Evolutionary conservation across 495 filamentous ascomycete species (phyloP).

Genomic region (Extremus antarcticus): DNA sequence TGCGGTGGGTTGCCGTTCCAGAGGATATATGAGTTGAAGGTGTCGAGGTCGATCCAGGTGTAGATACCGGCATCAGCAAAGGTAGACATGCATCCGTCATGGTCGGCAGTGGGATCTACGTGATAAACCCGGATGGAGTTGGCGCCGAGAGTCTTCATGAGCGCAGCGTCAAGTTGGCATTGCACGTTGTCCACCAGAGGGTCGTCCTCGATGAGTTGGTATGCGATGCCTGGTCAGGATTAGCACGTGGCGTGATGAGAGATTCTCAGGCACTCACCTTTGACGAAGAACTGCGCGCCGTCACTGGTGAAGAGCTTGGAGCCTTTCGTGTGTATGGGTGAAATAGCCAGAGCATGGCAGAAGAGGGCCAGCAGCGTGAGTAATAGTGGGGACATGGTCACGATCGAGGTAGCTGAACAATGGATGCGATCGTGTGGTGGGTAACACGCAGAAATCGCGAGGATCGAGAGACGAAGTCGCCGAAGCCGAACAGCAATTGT

Average conservation of each 20-base stretch:
- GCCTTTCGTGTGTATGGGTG: slow-evolving; percentile 58
- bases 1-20: slow-evolving; percentile 42
- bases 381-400: not conserved
- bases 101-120: slow-evolving; percentile 58
- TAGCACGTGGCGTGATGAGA: not conserved
- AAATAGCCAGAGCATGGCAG: slow-evolving; percentile 23
- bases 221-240: slow-evolving; percentile 48
- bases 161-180: slow-evolving; percentile 62
- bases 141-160: slow-evolving; percentile 71
- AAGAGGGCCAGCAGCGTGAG: not conserved
- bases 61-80: slow-evolving; percentile 80
- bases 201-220: slow-evolving; percentile 49
- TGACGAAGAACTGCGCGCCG: slow-evolving; percentile 71
- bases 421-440: too few species aligned
- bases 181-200: slow-evolving; percentile 65
- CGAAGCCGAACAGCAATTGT: not conserved
- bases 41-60: slow-evolving; percentile 72
- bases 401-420: not conserved
- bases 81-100: slow-evolving; percentile 69
- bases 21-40: slow-evolving; percentile 62
- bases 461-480: not conserved
- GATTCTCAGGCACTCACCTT: slow-evolving; percentile 41
- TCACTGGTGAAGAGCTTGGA: slow-evolving; percentile 74
- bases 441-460: not conserved
- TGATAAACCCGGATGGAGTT: slow-evolving; percentile 88